Percentiles rank a stretch among this genome's conserved stretches.
phyloP scores from a whole-genome alignment of 2,329 filamentous ascomycete genomes.

The Corinectria fuckeliana region DNA sequence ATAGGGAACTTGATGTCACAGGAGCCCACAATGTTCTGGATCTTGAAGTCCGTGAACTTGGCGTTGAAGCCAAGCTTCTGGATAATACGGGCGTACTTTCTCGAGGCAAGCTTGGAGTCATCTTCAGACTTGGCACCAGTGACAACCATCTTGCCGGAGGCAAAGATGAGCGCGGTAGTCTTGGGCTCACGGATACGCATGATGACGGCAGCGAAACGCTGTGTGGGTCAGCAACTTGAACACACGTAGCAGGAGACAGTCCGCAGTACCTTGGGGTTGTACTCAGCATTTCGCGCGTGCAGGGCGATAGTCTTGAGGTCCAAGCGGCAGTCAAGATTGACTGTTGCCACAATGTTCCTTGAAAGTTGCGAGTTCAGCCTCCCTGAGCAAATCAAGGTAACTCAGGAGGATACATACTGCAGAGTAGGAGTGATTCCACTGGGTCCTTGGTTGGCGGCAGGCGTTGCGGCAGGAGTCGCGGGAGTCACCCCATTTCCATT shows the following conservation, averaged over 20 bases:
- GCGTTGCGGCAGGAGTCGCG: constrained; percentile 89
- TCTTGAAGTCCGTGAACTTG: constrained; percentile 99
- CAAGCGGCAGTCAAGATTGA: constrained; percentile 96
- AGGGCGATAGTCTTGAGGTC: constrained; percentile 99
- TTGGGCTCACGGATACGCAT: constrained; percentile 99
- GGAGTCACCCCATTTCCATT: constrained; percentile 85
- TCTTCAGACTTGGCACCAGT: constrained; percentile 98
- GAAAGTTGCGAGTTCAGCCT: constrained; percentile 58
- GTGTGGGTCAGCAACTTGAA: constrained; percentile 42
- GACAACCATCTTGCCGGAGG: constrained; percentile 99
- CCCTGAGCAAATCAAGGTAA: constrained; percentile 46
- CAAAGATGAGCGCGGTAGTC: constrained; percentile 97
- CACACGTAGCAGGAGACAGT: constrained; percentile 27
- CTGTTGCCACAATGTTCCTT: constrained; percentile 99
- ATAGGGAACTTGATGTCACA: constrained; percentile 99
- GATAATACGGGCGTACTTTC: constrained; percentile 98
- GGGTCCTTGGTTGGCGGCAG: constrained; percentile 79
- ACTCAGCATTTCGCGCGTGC: constrained; percentile 97
- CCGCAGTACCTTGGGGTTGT: constrained; percentile 89
- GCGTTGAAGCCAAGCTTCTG: constrained; percentile 99
- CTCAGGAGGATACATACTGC: constrained; percentile 80
- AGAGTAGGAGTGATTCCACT: constrained; percentile 92
- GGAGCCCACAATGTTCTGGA: constrained; percentile 98
- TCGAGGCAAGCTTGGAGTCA: constrained; percentile 93
- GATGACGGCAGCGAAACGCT: constrained; percentile 99